phyloP scores from a whole-genome alignment of 768 basidiomycete genomes.

The Trametes elegans region DNA sequence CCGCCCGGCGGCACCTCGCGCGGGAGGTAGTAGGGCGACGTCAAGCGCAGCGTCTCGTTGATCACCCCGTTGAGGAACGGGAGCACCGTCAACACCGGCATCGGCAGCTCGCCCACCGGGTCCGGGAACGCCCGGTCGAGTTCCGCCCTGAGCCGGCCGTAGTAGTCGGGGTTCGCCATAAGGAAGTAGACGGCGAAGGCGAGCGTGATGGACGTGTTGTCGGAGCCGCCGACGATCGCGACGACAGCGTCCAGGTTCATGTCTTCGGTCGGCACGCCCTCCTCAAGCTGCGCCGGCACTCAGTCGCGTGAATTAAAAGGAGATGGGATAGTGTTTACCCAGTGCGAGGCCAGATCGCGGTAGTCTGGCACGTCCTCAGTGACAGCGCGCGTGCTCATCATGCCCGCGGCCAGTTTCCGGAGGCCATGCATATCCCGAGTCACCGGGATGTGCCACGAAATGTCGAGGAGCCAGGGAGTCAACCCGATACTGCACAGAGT shows the following conservation, averaged over 20 bases:
- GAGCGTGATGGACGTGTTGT: constrained; percentile 28
- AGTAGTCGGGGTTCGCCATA: constrained; percentile 20
- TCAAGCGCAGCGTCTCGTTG: constrained; percentile 33
- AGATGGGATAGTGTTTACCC: constrained; percentile 7
- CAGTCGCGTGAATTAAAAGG: not conserved
- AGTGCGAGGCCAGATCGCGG: constrained; percentile 23
- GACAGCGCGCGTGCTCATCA: constrained; percentile 11
- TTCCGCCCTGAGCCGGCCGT: constrained; percentile 26
- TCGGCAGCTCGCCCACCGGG: constrained; percentile 11
- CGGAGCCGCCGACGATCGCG: constrained; percentile 25
- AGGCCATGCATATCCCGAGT: constrained; percentile 18
- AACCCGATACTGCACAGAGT: constrained; percentile 28
- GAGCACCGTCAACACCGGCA: constrained; percentile 22
- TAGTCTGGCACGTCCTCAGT: not conserved
- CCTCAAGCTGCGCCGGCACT: constrained; percentile 13
- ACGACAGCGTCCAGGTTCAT: not conserved
- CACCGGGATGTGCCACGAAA: constrained; percentile 30
- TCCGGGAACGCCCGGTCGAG: constrained; percentile 28
- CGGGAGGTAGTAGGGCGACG: constrained; percentile 30
- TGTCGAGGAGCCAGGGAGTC: constrained; percentile 32
- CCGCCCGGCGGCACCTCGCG: constrained; percentile 31
- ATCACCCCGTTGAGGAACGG: constrained; percentile 35
- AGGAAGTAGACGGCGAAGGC: constrained; percentile 29
- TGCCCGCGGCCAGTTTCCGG: constrained; percentile 10
- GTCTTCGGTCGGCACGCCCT: not conserved